phyloP scores from a whole-genome alignment of 1,284 basidiomycete genomes.

The Irpex lacteus region DNA sequence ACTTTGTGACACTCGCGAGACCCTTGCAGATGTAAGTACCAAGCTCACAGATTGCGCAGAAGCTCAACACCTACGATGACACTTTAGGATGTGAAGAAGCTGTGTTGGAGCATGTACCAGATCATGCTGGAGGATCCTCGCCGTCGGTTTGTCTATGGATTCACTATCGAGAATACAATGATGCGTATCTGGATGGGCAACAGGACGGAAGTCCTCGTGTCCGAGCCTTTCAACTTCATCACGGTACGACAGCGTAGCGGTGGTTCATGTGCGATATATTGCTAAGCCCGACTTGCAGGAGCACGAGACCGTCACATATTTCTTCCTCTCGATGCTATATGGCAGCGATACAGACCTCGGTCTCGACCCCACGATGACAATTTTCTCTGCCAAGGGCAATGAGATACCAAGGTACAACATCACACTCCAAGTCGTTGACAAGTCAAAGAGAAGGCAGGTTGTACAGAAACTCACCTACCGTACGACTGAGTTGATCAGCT shows the following conservation, averaged over 20 bases:
- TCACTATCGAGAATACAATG: not conserved
- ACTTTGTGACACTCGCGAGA: not conserved
- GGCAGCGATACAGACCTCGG: constrained; percentile 1
- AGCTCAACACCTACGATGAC: not conserved
- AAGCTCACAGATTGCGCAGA: no score
- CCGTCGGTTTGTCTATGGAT: not conserved
- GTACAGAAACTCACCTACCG: not conserved
- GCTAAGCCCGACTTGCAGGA: not conserved
- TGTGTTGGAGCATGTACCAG: not conserved
- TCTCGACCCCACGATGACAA: constrained; percentile 6
- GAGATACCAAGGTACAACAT: not conserved
- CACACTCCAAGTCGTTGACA: not conserved
- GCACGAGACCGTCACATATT: not conserved
- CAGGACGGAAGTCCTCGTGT: not conserved
- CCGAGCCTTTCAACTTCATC: constrained; percentile 3
- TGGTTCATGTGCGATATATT: not conserved
- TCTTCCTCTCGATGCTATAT: constrained; percentile 3
- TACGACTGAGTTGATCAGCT: not conserved
- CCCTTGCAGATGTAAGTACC: not conserved
- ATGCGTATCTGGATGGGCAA: constrained; percentile 1
- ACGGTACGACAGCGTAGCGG: not conserved
- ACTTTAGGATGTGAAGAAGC: not conserved
- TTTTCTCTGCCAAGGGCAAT: not conserved
- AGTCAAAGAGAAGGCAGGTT: not conserved
- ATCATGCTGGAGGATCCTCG: not conserved